Conservation (phyloP, 768 basidiomycete genomes). For the Austroboletus eburneus region DNA sequence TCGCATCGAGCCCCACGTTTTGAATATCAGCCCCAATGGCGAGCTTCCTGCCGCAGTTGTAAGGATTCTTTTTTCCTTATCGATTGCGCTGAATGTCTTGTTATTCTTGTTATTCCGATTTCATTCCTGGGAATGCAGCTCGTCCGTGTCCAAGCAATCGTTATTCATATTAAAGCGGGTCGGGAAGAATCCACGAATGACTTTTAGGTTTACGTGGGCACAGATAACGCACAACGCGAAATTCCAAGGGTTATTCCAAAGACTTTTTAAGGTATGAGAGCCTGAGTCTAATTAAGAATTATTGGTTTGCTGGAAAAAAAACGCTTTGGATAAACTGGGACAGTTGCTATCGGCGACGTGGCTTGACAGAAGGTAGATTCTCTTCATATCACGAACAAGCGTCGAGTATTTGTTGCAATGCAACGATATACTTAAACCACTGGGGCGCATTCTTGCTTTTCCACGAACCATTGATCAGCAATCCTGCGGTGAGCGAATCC, state of each 20-base stretch:
- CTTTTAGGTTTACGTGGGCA: conserved; percentile 74
- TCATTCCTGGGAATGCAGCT: conserved; percentile 41
- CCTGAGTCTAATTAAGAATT: no score
- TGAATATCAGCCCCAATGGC: conserved; percentile 43
- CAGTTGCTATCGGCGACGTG: no score
- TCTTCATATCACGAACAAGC: no score
- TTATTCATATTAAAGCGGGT: conserved; percentile 65
- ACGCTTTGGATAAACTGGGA: no score
- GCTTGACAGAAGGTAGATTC: no score
- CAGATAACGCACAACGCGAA: conserved; percentile 35
- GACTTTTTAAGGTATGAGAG: conserved; percentile 57
- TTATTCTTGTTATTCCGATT: neutral
- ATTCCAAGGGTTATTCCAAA: conserved; percentile 53
- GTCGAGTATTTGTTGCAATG: no score
- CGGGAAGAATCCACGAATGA: conserved; percentile 66
- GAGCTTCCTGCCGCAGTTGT: conserved; percentile 51
- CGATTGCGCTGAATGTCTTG: no score
- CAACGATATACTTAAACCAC: no score
- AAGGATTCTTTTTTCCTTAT: conserved; percentile 21
- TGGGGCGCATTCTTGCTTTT: no score
- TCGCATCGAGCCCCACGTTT: conserved; percentile 63
- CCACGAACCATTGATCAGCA: no score
- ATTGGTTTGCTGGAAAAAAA: no score
- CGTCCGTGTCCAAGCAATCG: conserved; percentile 66
- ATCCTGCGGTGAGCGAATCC: no score